Base-by-base conservation (phyloP, 768 basidiomycete species). In the Tulasnella sp. region DNA sequence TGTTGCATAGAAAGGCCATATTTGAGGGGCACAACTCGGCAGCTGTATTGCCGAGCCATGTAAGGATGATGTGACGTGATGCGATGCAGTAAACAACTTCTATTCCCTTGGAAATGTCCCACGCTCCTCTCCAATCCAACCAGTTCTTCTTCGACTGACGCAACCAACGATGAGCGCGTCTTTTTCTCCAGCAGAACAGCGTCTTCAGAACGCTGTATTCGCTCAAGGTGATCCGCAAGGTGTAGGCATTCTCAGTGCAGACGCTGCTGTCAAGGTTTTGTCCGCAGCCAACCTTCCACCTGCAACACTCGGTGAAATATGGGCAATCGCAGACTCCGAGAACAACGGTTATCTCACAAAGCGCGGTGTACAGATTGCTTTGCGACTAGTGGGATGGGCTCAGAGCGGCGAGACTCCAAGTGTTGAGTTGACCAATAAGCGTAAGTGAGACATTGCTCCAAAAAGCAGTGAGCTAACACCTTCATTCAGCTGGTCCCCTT, bases 281-380 rank as follows among this genome's bases (percentile, higher is more conserved):
- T 72, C 77, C 54, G 82, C 85, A 52, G 82, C 92, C 47, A 81
- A 84, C 61, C 76, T 98, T 54, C 68, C 78, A 33, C 80, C 88
- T 7, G 69, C 74, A 15, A 73, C 75, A 29, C 78, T 99, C 56
- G 88, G 92, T 39, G 88, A 95, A 68, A 82, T 99, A 57, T 99
- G 95, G 93, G 76, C 71, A 53, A 69, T 98, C 53, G 81, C 90
- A 44, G 95, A 99, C 70, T 80, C 85, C 50, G 81, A 91, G 28
- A 92, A 96, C 70, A 86, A 86, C 55, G 95, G 95, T 2, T 90
- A 81, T 69, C 75, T 99, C 48, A 81, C 89, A 9, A 79, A 76
- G 58, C 91, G 87, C 62, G 85, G 86, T 37, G 87, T 90, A 59
- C 80, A 88, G 15, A 72, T 84, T 54, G 91, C 87, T 24, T 71